Base-by-base conservation (phyloP, 164 flowering plant species). In the Sedum album region DNA sequence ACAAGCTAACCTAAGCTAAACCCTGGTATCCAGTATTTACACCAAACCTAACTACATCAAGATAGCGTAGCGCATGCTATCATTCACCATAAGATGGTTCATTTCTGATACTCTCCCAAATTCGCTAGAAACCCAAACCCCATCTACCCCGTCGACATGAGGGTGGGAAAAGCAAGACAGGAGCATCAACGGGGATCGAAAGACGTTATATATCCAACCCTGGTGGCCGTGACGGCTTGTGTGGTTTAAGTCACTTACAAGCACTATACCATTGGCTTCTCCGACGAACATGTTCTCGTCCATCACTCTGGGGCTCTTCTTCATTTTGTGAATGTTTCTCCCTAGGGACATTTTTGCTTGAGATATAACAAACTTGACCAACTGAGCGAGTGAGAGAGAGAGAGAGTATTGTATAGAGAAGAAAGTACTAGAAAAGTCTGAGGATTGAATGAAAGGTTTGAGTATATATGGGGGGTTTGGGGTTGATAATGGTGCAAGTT, bases 21-120 rank as follows among this genome's bases (percentile, higher is more conserved):
- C 33, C 31, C 62, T 57, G 28, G 15, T 44, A 57, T 26, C 2
- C 14, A 28, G 11, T 57, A 7, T 7, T 49, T 6, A 49, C 33
- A 28, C 31, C 60, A 28, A 57, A 57, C 62, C 62, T 57, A 57
- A 11, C 73, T 79, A 88, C 83, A 85, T 83, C 68, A 86, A 75
- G 49, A 88, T 84, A 1, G 83, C 88, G 61, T 86, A 85, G 31
- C 89, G 82, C 93, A 86, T 79, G 77, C 90, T 79, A 49, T 88
- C 93, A 44, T 72, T 85, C 14, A 88, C 93, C 83, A 86, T 81
- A 3, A 85, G 82, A 72, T 86, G 85, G 68, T 88, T 86, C 73
- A 86, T 76, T 73, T 88, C 93, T 0, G 88, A 75, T 0, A 75
- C 65, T 44, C 76, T 75, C 0, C 75, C 71, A 21, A 80, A 71